phyloP scores from a whole-genome alignment of 495 filamentous ascomycete species.

The Thermochaetoides thermophila region DNA sequence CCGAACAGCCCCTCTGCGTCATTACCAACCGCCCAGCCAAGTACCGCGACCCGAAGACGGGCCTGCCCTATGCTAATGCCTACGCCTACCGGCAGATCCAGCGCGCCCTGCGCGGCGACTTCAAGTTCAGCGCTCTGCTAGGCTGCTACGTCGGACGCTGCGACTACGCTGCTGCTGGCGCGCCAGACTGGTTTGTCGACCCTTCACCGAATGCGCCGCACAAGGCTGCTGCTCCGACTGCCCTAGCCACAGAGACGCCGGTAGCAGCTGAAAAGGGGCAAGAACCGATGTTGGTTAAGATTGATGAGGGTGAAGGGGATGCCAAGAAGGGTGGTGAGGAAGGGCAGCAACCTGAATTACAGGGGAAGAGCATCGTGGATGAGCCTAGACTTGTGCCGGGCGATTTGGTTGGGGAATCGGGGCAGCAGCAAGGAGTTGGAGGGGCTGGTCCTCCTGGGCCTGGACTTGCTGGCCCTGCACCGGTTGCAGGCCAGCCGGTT shows the following conservation, averaged over 20 bases:
- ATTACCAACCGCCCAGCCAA: conserved; percentile 68
- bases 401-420: too few relatives aligned
- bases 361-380: neutral
- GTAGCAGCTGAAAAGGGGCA: too few relatives aligned
- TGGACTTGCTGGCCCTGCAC: too few relatives aligned
- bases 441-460: neutral
- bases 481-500: too few relatives aligned
- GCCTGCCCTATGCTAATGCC: conserved; percentile 57
- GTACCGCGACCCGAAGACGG: conserved; percentile 64
- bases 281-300: neutral
- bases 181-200: conserved; percentile 51
- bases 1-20: conserved; percentile 44
- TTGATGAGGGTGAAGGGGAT: conserved; percentile 2
- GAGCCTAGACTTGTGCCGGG: conserved; percentile 1
- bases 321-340: neutral
- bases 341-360: too few relatives aligned
- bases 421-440: neutral
- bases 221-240: too few relatives aligned
- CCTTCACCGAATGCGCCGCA: too few relatives aligned
- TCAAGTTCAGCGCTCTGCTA: conserved; percentile 60
- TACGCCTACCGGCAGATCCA: conserved; percentile 63
- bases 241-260: too few relatives aligned
- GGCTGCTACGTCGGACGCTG: conserved; percentile 59
- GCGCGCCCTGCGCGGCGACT: conserved; percentile 47
- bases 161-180: conserved; percentile 45